Evolutionary conservation across 345 rosid genomes (phyloP).

Genomic region (Eucalyptus sp.): DNA sequence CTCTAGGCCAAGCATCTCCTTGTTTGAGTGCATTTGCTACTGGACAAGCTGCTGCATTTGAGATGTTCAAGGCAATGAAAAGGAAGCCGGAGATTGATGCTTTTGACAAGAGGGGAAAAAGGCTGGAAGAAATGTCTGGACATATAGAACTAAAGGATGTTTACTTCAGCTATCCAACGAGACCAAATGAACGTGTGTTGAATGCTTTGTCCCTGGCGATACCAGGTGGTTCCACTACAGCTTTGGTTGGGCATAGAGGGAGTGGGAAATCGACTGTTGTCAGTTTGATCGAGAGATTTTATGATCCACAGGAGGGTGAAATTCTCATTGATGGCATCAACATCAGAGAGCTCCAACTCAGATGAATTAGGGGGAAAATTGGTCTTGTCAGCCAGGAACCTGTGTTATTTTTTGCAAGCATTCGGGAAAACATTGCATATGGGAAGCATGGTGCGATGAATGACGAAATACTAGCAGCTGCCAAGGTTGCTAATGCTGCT

Average conservation of each 20-base stretch:
- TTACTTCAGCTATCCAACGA: constrained; percentile 47
- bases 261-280: constrained; percentile 65
- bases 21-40: constrained; percentile 46
- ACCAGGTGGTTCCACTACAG: constrained; percentile 44
- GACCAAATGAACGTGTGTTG: constrained; percentile 49
- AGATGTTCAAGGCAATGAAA: constrained; percentile 48
- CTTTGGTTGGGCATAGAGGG: constrained; percentile 67
- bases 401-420: constrained; percentile 43
- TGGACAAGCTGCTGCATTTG: constrained; percentile 53
- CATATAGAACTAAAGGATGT: constrained; percentile 47
- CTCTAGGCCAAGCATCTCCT: constrained; percentile 57
- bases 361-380: constrained; percentile 54
- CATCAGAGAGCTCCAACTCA: constrained; percentile 42
- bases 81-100: constrained; percentile 51
- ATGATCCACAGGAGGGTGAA: constrained; percentile 47
- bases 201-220: constrained; percentile 37
- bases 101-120: constrained; percentile 20
- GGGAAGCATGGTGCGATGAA: constrained; percentile 40
- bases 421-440: constrained; percentile 47
- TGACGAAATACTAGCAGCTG: constrained; percentile 46
- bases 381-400: constrained; percentile 85
- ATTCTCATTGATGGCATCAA: constrained; percentile 48
- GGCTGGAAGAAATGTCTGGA: constrained; percentile 31
- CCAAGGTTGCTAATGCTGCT: constrained; percentile 52
- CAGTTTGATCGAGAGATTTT: constrained; percentile 63